Evolutionary conservation across 2,329 filamentous ascomycete genomes (phyloP).

Genomic region (Verticillium tricorpus): DNA sequence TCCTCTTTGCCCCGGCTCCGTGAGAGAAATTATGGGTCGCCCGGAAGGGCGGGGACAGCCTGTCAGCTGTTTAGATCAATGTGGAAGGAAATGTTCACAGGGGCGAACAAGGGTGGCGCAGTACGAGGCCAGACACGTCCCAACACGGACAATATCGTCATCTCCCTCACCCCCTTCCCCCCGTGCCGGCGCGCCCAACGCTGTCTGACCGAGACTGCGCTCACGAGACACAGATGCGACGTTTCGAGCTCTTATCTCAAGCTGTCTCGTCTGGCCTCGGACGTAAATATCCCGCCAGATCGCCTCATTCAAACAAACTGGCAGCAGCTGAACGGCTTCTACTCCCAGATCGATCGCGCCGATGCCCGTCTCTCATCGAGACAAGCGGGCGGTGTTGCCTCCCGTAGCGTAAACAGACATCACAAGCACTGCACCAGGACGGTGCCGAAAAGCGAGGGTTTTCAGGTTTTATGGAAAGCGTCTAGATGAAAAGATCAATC

Average conservation of each 20-base stretch:
- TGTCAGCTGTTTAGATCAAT: too few relatives aligned
- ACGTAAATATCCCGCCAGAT: neutral
- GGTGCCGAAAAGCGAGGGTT: neutral
- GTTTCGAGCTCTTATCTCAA: neutral
- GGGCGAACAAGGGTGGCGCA: neutral
- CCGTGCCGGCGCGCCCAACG: too few relatives aligned
- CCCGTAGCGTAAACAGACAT: neutral
- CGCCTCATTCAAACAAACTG: too few relatives aligned
- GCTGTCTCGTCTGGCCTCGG: neutral
- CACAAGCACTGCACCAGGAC: neutral
- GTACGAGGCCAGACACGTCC: neutral
- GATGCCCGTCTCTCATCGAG: too few relatives aligned
- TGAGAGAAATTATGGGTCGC: too few relatives aligned
- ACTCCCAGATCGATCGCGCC: too few relatives aligned
- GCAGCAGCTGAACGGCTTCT: too few relatives aligned
- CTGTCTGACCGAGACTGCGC: neutral
- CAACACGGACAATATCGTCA: neutral
- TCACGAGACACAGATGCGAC: neutral
- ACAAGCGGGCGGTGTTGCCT: neutral
- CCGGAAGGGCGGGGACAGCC: too few relatives aligned
- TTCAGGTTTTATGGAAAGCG: neutral
- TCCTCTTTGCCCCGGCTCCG: neutral
- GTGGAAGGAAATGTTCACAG: neutral
- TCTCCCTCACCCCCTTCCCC: neutral
- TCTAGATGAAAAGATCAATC: neutral